Percentiles rank a stretch among this genome's conserved stretches.
phyloP scores from a whole-genome alignment of 2,329 filamentous ascomycete genomes.

The Fusarium oxysporum region DNA sequence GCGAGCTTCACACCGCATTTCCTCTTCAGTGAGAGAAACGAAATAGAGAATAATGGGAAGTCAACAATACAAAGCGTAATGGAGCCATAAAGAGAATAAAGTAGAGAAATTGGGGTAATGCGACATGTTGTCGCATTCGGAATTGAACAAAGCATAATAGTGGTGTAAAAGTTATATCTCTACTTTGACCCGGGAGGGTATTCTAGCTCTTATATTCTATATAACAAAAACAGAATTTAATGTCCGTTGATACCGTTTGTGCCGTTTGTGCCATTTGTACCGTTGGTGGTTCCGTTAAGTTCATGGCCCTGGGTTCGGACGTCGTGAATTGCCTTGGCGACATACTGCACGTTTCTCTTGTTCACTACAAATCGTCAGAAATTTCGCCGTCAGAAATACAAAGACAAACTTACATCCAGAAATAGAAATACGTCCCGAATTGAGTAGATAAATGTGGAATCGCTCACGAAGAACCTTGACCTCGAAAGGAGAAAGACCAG shows the following conservation, averaged over 20 bases:
- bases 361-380: constrained; percentile 66
- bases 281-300: background rate
- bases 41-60: rapidly evolving
- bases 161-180: background rate
- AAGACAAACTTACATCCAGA: constrained; percentile 23
- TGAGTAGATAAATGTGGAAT: constrained; percentile 78
- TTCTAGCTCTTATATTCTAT: background rate
- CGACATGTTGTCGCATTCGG: background rate
- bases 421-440: constrained; percentile 37
- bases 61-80: rapidly evolving
- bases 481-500: constrained; percentile 78
- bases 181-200: constrained; percentile 4
- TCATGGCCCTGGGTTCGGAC: constrained; percentile 54
- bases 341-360: constrained; percentile 82
- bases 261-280: background rate
- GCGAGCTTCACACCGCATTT: background rate
- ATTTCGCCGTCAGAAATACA: no score
- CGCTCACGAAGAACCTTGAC: constrained; percentile 75
- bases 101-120: rapidly evolving
- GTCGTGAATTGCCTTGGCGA: constrained; percentile 87
- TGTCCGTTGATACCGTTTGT: constrained; percentile 20
- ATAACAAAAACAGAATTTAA: background rate
- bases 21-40: rapidly evolving
- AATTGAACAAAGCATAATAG: background rate
- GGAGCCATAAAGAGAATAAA: no score